Percentiles rank a stretch among this genome's conserved stretches.
Conservation (phyloP, 306 rosid genomes). For the Arachis hypogaea region DNA sequence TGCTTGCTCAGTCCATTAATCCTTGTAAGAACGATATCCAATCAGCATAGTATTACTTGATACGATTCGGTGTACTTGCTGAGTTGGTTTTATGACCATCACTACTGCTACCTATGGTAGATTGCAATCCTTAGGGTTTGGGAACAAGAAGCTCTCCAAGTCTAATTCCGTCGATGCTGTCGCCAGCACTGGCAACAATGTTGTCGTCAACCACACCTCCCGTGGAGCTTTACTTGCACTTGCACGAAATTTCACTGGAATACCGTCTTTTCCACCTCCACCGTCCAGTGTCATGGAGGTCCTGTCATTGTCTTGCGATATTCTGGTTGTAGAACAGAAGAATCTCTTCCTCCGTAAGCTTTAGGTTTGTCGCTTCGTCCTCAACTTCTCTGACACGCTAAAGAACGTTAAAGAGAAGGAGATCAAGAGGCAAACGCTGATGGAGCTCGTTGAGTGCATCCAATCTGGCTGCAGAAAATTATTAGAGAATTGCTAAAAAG, state of each 20-base stretch:
- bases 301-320: constrained; percentile 70
- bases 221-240: constrained; percentile 45
- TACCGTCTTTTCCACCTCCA: constrained; percentile 39
- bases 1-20: too few relatives aligned
- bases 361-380: constrained; percentile 67
- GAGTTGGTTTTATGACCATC: too few relatives aligned
- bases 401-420: constrained; percentile 82
- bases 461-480: constrained; percentile 93
- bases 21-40: too few relatives aligned
- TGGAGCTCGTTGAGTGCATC: constrained; percentile 90
- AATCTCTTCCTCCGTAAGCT: constrained; percentile 68
- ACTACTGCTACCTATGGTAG: constrained; percentile 9
- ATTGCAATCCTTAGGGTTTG: constrained; percentile 54
- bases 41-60: too few relatives aligned
- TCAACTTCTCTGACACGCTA: constrained; percentile 76
- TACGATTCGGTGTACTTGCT: too few relatives aligned
- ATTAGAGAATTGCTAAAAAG: constrained; percentile 84
- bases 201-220: constrained; percentile 75
- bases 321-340: constrained; percentile 64
- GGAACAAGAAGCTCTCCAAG: constrained; percentile 84
- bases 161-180: constrained; percentile 66
- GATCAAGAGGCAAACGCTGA: constrained; percentile 75
- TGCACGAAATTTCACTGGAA: not conserved
- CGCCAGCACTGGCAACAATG: constrained; percentile 50
- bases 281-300: constrained; percentile 71